Base-by-base conservation (phyloP, 2,329 filamentous ascomycete genomes). In the Fusarium falciforme region DNA sequence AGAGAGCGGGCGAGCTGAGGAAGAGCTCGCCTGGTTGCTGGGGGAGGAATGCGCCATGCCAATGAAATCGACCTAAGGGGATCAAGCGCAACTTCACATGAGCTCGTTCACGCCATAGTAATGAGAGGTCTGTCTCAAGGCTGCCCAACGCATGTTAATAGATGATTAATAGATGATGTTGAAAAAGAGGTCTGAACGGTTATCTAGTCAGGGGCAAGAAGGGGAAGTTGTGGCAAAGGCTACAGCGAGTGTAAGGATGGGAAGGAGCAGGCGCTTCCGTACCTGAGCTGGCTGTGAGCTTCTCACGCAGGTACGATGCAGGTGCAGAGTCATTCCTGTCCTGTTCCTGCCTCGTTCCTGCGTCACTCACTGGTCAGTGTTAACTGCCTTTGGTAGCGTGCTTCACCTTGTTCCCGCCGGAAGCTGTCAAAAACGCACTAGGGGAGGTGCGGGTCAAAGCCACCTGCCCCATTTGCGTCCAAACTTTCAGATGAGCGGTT, bases 401-500 rank as follows among this genome's bases (percentile, higher is more conserved):
- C 72, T 44, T 44, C 20, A 44, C 20, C 55, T 63, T 73, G 42
- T 61, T 67, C 61, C 67, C 64, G 47, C 70, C 70, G 73, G 61
- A 75, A 75, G 36, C 58, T 73, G 66, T 65, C 72, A 71, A 61
- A 61, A 29, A 61, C 40, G 49, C 25, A 66, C 67, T 59, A 64
- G 31, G 22, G 59, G 42, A 65, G 67, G 61, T 54, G 54, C 64
- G 36, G 61, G 44, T 54, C 27, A 40, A 61, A 47, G 54, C 67
- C 65, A 44, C 73, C 65, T 75, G 31, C 73, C 73, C 57, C 61
- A 64, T 70, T 74, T 72, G 71, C 61, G 52, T 62, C 29, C 35
- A 64, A 40, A 64, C 42, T 27, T 47, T 22, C 16, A 44, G 35
- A 70, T 63, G 6, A n/a, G 17, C 10, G 12, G 17, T 33, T n/a